Evolutionary conservation across 2,329 filamentous ascomycete genomes (phyloP).

Genomic region (Coniochaeta prunicola): DNA sequence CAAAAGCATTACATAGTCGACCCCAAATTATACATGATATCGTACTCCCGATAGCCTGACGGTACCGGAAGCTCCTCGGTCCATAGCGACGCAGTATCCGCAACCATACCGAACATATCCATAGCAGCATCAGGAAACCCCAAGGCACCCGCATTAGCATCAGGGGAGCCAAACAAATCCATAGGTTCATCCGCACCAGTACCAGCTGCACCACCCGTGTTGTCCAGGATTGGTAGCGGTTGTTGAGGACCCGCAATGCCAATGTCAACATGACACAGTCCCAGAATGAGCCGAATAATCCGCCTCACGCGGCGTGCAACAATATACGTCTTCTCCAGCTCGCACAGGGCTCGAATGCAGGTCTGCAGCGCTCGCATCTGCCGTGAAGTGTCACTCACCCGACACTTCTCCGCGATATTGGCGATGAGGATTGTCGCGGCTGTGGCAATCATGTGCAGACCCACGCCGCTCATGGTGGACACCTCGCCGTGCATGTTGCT

Average conservation of each 20-base stretch:
- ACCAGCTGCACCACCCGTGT: not conserved
- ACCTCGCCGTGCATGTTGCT: not conserved
- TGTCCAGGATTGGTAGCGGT: not conserved
- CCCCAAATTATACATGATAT: not conserved
- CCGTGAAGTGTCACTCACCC: not conserved
- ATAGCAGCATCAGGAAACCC: not conserved
- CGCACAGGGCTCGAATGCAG: not conserved
- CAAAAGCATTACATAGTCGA: not conserved
- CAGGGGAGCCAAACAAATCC: not conserved
- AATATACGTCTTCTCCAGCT: slow-evolving; percentile 1
- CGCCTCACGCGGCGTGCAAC: not conserved
- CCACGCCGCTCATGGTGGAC: not conserved
- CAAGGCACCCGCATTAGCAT: not conserved
- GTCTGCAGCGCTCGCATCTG: not conserved
- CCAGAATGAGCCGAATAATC: not conserved
- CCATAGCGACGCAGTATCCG: not conserved
- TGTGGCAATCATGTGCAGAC: not conserved
- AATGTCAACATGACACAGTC: not conserved
- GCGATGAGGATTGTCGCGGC: not conserved
- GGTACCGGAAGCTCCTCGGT: not conserved
- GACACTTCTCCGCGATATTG: not conserved
- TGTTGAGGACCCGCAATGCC: not conserved
- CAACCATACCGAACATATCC: not conserved
- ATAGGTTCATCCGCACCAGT: not conserved
- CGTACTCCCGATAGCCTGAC: not conserved